Evolutionary conservation across 768 basidiomycete species (phyloP), one percentile per base, ranked within the genome.

Genomic region (Clavaria fumosa): DNA sequence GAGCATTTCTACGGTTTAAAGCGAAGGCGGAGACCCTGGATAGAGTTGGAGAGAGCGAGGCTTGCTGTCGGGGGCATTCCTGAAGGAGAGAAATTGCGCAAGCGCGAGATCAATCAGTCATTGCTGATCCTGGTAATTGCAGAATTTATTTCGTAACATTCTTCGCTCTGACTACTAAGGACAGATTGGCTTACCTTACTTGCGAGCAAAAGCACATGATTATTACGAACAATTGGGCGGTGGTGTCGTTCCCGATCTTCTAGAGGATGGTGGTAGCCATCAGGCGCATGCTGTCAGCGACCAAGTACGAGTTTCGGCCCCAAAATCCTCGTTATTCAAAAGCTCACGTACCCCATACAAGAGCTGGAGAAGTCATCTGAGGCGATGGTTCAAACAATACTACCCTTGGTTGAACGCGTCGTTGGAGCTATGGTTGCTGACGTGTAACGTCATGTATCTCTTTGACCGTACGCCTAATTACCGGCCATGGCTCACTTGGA

Each of bases 1-100:
- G 93, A 97, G 56, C 83, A 93, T 49, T 97, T 99, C 53, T 97
- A 97, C 56, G 86, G 86, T 0, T 58, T 99, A 33, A 89, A 89
- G 52, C 62, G 90, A 30, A 65, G 86, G 41, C 61, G 82, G 24
- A 64, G 68, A 40, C 79, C 83, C 3, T 69, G 71, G 47, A 73
- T 85, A 45, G 69, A 78, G 43, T 74, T 72, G 2, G 72, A 79
- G 28, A 67, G 82, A 39, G 70, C 77, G 1, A 59, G 62, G 30
- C 69, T 70, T 19, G 83, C 81, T 27, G 75, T 80, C 7, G 76
- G 72, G 9, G 72, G 75, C 3, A 57, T 76, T 22, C 71, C 75
- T 7, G 48, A 59, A 2, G 75, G 74, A 47, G 82, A 84, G 55
- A 70, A 64, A 37, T 60, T 97, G 22, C 61, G 77, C 34, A 56